These are phyloP conservation scores for Trametes cubensis DNA, from an alignment of 768 basidiomycete genomes.

Conservation along the genomic window DNA sequence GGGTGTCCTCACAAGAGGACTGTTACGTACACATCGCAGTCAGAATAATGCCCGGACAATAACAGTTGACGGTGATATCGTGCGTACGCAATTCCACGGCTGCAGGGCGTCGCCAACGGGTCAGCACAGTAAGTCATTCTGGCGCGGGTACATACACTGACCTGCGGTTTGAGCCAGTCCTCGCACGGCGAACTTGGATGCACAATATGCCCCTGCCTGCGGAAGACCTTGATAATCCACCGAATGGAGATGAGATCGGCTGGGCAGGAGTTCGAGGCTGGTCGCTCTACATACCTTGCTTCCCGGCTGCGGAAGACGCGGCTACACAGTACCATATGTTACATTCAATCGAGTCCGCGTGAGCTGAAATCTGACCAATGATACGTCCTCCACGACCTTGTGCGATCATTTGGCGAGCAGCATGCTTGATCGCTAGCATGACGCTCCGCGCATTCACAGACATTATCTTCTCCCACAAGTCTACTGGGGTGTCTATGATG, in stretches of 20 bases:
- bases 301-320: constrained; percentile 14
- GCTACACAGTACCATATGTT: constrained; percentile 8
- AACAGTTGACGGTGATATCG: constrained; percentile 36
- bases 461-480: constrained; percentile 38
- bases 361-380: neutral
- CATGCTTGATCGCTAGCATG: constrained; percentile 46
- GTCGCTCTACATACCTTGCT: neutral
- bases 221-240: neutral
- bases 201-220: constrained; percentile 22
- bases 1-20: too few relatives aligned
- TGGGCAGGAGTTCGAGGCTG: neutral
- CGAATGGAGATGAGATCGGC: too few relatives aligned
- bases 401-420: constrained; percentile 47
- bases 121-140: neutral
- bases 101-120: neutral
- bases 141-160: neutral
- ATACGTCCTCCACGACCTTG: constrained; percentile 41
- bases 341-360: neutral
- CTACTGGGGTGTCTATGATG: constrained; percentile 23
- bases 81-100: constrained; percentile 25
- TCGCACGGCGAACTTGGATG: constrained; percentile 33
- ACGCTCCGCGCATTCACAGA: constrained; percentile 44
- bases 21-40: constrained; percentile 34
- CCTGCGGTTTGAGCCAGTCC: constrained; percentile 31
- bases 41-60: constrained; percentile 40